Base-by-base conservation (phyloP, 495 filamentous ascomycete genomes). In the Oleoguttula mirabilis region DNA sequence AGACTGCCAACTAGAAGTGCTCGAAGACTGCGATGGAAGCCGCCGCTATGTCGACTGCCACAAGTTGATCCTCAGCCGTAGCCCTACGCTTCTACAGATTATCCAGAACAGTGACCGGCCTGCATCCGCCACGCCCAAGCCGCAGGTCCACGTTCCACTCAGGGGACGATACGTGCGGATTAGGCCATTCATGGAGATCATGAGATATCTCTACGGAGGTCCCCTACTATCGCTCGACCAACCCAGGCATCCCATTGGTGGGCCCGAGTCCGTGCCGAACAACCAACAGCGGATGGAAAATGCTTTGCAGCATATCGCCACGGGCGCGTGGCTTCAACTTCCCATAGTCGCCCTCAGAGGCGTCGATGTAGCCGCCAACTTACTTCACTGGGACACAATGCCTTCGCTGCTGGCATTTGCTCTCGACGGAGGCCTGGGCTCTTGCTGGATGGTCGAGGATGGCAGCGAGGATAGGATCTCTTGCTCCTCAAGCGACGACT, bases 331-430 rank as follows among this genome's bases (percentile, higher is more conserved):
- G 17, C 51, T 64, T 17, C 34, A 42, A 21, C 33, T 58, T 1
- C 43, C 38, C 3, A 21, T 34, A 3, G 36, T 64, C 37, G 34
- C 43, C 2, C 31, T 8, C 19, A 42, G 55, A 20, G 59, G 57
- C 11, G 19, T 59, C 12, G 45, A 52, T 3, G 43, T 57, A 14
- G 52, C 52, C 8, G 40, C 42, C 21, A 36, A 35, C 2, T 42
- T 61, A 4, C 34, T 64, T n/a, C 50, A 56, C 33, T 61, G 59
- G 60, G 59, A 64, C 35, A 64, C 51, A 3, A 28, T 64, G 2
- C 45, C 50, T 5, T 31, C 48, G 12, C 51, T 47, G 3, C 40
- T 64, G 10, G 33, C 31, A 10, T 61, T 59, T 22, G 50, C 52
- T 4, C 47, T 61, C 1, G 43, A 55, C 6, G 54, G 51, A 16